Evolutionary conservation across 768 basidiomycete species (phyloP).

Genomic region (Strobilomyces dryophilus): DNA sequence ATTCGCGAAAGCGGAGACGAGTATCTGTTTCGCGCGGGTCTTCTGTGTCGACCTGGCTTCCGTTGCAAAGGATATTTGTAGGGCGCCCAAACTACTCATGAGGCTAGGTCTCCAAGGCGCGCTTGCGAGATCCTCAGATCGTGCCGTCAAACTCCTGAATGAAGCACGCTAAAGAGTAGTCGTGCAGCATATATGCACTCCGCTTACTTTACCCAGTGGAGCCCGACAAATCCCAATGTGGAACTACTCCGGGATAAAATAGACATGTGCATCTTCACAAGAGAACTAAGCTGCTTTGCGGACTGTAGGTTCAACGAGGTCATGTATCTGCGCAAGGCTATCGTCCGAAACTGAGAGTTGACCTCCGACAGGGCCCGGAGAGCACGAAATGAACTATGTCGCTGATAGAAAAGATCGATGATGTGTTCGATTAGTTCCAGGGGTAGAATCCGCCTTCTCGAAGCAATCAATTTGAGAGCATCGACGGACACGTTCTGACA

Average conservation of each 20-base stretch:
- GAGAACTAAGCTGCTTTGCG: conserved; percentile 23
- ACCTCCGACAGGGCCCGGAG: conserved; percentile 40
- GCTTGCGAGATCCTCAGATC: conserved; percentile 14
- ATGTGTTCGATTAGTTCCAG: conserved; percentile 32
- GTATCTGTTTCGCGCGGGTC: conserved; percentile 32
- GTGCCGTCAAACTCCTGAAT: conserved; percentile 19
- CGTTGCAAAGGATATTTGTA: conserved; percentile 40
- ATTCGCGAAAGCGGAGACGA: conserved; percentile 25
- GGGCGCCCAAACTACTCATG: conserved; percentile 34
- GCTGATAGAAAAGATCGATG: conserved; percentile 19
- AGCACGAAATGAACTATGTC: conserved; percentile 26
- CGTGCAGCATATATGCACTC: conserved; percentile 15
- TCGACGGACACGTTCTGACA: background rate
- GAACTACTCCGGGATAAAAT: conserved; percentile 18
- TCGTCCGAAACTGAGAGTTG: conserved; percentile 39
- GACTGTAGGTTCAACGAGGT: conserved; percentile 17
- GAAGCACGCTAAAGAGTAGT: background rate
- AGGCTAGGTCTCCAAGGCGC: conserved; percentile 27
- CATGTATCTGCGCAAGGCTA: conserved; percentile 39
- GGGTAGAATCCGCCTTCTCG: conserved; percentile 22
- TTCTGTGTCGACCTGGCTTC: conserved; percentile 46
- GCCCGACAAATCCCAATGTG: conserved; percentile 25
- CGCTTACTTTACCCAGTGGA: conserved; percentile 47
- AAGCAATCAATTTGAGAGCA: background rate
- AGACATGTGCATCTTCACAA: conserved; percentile 32